Conservation (phyloP, 1,139 yeast genomes). For the Lodderomyces parapsilosis region DNA sequence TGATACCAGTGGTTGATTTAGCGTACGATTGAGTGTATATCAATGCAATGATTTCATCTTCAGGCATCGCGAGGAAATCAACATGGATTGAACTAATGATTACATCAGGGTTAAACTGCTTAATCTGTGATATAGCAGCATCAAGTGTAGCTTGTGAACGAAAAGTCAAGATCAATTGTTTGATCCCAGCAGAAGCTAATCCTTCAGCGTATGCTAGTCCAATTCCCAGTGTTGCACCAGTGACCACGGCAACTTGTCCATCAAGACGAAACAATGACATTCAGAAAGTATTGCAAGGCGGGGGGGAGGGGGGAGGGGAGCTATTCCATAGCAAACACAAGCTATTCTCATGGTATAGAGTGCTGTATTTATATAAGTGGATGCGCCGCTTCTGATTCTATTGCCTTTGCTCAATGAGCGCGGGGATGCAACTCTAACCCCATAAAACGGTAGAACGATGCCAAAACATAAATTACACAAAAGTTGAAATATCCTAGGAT, state of each 20-base stretch:
- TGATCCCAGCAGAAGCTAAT: conserved; percentile 34
- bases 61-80: conserved; percentile 20
- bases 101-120: conserved; percentile 20
- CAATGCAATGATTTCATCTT: conserved; percentile 22
- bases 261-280: conserved; percentile 26
- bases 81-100: conserved; percentile 19
- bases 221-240: conserved; percentile 37
- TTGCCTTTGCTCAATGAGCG: no score
- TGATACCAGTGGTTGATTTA: conserved; percentile 27
- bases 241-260: conserved; percentile 33
- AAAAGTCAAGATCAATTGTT: conserved; percentile 27
- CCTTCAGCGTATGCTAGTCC: conserved; percentile 37
- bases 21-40: conserved; percentile 33
- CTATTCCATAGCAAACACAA: no score
- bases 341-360: no score
- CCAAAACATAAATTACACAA: background rate
- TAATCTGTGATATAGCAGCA: conserved; percentile 18
- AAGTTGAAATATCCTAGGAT: background rate
- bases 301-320: no score
- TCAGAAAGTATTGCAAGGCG: no score
- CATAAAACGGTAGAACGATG: no score
- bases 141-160: conserved; percentile 18
- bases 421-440: no score
- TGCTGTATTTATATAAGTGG: no score
- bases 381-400: no score